These are phyloP conservation scores for Chimonanthus praecox DNA, from an alignment of 164 flowering plant species.

Conservation along the genomic window DNA sequence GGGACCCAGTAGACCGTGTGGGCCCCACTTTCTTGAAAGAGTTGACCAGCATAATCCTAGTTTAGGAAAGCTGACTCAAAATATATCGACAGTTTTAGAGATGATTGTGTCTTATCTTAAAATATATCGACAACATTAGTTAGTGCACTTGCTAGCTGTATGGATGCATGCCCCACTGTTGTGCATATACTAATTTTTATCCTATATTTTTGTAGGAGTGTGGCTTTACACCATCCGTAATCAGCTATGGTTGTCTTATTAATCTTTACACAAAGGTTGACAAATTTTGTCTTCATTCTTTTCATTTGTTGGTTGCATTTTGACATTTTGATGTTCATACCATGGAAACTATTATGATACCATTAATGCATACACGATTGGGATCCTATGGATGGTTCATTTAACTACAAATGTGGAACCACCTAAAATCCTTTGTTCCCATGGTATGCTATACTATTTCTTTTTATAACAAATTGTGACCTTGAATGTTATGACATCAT, in stretches of 20 bases:
- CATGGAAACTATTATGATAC: not conserved
- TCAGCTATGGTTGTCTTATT: slow-evolving; percentile 90
- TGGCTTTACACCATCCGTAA: slow-evolving; percentile 80
- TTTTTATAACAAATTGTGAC: not conserved
- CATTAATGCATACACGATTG: not conserved
- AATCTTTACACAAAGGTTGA: slow-evolving; percentile 80
- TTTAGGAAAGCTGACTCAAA: too few relatives aligned
- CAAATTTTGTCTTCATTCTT: not conserved
- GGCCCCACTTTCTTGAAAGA: too few relatives aligned
- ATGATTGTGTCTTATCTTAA: too few relatives aligned
- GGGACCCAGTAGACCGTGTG: too few relatives aligned
- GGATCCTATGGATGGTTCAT: not conserved
- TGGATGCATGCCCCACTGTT: not conserved
- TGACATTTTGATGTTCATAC: not conserved
- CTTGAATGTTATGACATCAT: not conserved
- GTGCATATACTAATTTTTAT: not conserved
- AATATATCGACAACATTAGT: too few relatives aligned
- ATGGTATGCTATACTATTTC: not conserved
- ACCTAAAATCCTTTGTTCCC: not conserved
- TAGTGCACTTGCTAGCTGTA: not conserved
- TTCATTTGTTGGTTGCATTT: not conserved
- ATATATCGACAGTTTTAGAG: too few relatives aligned
- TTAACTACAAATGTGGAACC: not conserved
- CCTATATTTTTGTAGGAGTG: slow-evolving; percentile 55
- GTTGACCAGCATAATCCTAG: too few relatives aligned